Conservation (phyloP, 2,329 filamentous ascomycete species). For the Penicillium sp. region DNA sequence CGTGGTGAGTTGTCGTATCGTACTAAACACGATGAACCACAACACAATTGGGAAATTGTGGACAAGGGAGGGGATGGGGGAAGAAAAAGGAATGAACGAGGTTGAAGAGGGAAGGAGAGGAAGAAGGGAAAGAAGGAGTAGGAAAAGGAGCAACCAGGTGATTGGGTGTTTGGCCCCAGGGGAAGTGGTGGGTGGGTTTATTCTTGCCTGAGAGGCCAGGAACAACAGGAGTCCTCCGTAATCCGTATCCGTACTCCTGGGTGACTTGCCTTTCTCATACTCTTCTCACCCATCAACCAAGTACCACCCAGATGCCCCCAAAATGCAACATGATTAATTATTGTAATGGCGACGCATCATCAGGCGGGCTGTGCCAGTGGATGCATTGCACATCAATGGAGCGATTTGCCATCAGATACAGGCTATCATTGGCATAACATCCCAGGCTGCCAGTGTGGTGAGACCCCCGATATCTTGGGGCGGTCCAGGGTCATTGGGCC, state of each 20-base stretch:
- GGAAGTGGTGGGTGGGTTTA: background rate
- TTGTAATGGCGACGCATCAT: slow-evolving; percentile 23
- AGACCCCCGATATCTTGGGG: slow-evolving; percentile 8
- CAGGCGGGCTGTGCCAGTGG: slow-evolving; percentile 26
- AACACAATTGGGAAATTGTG: slow-evolving; percentile 13
- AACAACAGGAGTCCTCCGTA: too few relatives aligned
- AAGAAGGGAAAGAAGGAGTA: slow-evolving; percentile 13
- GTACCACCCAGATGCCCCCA: background rate
- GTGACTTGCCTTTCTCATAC: slow-evolving; percentile 1
- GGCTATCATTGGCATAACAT: slow-evolving; percentile 14
- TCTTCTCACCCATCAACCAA: background rate
- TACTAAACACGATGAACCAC: background rate
- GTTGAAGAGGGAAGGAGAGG: slow-evolving; percentile 15
- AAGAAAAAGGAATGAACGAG: slow-evolving; percentile 9
- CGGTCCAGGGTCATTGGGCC: slow-evolving; percentile 12
- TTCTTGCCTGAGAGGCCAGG: background rate
- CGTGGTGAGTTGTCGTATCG: background rate
- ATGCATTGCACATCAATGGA: slow-evolving; percentile 21
- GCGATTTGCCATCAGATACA: background rate
- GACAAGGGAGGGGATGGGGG: slow-evolving; percentile 8
- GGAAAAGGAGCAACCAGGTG: slow-evolving; percentile 7
- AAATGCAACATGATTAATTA: slow-evolving; percentile 2
- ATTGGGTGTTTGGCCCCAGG: background rate
- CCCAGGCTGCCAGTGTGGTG: slow-evolving; percentile 8
- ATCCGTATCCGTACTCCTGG: background rate